A percentile compares a stretch with the other conserved stretches of the same genome.
phyloP scores from a whole-genome alignment of 306 rosid species.

The Glycine latifolia region DNA sequence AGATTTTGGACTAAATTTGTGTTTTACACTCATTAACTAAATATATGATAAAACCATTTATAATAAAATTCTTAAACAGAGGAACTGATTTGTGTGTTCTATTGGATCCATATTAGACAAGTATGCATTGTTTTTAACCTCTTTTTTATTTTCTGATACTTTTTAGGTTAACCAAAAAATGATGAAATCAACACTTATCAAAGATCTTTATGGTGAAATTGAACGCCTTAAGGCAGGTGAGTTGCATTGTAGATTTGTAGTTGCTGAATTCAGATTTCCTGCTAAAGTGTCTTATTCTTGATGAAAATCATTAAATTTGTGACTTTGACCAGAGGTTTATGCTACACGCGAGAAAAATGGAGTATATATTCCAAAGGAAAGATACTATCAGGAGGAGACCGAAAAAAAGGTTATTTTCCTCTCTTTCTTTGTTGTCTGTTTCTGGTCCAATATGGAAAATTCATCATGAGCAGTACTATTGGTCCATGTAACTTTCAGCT shows the following conservation, averaged over 20 bases:
- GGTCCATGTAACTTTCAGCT: neutral
- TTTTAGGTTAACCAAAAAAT: conserved; percentile 90
- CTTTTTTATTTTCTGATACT: neutral
- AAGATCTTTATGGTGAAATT: conserved; percentile 98
- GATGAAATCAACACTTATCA: conserved; percentile 98
- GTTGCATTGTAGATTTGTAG: conserved; percentile 37
- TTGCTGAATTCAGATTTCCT: conserved; percentile 26
- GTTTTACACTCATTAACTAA: neutral
- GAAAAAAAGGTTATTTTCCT: conserved; percentile 76
- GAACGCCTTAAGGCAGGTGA: conserved; percentile 91
- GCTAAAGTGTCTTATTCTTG: neutral
- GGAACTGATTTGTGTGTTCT: neutral
- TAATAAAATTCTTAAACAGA: neutral
- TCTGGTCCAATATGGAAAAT: neutral
- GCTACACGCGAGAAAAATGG: conserved; percentile 99
- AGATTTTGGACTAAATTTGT: neutral
- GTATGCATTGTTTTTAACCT: neutral
- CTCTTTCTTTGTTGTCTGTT: neutral
- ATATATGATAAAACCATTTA: neutral
- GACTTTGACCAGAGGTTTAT: conserved; percentile 77
- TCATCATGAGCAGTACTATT: neutral
- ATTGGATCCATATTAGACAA: neutral
- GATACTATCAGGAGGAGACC: conserved; percentile 89
- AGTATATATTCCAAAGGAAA: conserved; percentile 93
- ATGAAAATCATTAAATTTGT: conserved; percentile 34